These are phyloP conservation scores for Scutellaria barbata DNA, from an alignment of 257 asterid species.

Conservation along the genomic window DNA sequence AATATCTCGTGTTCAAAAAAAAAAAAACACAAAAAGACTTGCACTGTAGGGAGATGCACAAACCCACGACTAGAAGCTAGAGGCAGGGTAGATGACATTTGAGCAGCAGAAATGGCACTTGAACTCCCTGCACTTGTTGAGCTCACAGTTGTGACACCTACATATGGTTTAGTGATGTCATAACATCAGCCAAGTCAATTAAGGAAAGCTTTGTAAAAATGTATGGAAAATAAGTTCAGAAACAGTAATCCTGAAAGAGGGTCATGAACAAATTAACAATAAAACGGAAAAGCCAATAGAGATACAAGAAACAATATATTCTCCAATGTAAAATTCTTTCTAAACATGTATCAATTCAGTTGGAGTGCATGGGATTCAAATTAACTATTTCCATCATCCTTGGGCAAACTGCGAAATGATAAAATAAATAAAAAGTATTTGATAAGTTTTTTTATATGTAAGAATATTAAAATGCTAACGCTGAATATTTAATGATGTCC, in stretches of 20 bases:
- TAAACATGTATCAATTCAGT: no score
- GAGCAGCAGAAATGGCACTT: conserved; percentile 64
- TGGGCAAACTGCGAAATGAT: no score
- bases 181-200: conserved; percentile 31
- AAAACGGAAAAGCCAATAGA: conserved; percentile 6
- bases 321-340: no score
- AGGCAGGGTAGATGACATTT: conserved; percentile 59
- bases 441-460: no score
- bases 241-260: no score
- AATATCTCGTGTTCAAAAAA: conserved; percentile 8
- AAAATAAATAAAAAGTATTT: no score
- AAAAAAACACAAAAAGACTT: no score
- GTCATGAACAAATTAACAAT: conserved; percentile 2
- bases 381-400: no score
- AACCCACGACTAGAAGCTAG: conserved; percentile 77
- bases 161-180: conserved; percentile 22
- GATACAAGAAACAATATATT: background rate
- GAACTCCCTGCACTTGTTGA: conserved; percentile 54
- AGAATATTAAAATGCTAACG: no score
- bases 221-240: background rate
- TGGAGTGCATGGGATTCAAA: no score
- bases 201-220: background rate
- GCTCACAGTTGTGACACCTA: conserved; percentile 50
- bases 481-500: no score
- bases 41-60: conserved; percentile 40